These are phyloP conservation scores for Eimeria falciformis DNA, from an alignment of 169 alveolate genomes.

Conservation along the genomic window DNA sequence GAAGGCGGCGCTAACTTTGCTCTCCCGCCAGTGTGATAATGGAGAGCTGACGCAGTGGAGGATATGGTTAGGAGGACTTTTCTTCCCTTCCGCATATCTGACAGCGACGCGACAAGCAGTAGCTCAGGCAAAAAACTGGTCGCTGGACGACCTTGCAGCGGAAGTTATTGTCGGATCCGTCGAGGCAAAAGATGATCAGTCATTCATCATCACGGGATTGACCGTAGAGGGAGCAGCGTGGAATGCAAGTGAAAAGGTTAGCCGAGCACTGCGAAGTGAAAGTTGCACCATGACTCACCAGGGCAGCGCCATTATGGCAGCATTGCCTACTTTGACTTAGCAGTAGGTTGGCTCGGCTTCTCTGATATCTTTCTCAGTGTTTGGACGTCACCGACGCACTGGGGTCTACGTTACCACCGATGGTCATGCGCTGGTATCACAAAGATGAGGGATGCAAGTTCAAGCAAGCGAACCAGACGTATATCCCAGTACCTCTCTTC, in stretches of 20 bases:
- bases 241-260: constrained; percentile 65
- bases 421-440: constrained; percentile 77
- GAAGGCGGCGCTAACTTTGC: constrained; percentile 58
- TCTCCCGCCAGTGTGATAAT: constrained; percentile 67
- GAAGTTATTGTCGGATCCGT: constrained; percentile 66
- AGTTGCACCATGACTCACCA: neutral
- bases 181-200: constrained; percentile 73
- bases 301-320: neutral
- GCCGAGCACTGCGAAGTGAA: neutral
- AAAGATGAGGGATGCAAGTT: constrained; percentile 58
- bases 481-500: constrained; percentile 71
- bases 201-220: constrained; percentile 76
- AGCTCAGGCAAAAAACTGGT: constrained; percentile 77
- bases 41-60: constrained; percentile 76
- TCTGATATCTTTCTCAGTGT: constrained; percentile 39
- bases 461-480: neutral
- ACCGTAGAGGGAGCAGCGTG: constrained; percentile 81
- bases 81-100: constrained; percentile 83
- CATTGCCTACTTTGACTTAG: neutral
- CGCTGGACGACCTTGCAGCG: constrained; percentile 76
- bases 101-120: constrained; percentile 84
- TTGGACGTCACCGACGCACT: constrained; percentile 64
- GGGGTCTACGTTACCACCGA: constrained; percentile 71
- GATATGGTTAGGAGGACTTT: constrained; percentile 80
- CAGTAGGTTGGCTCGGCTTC: neutral